phyloP scores from a whole-genome alignment of 2,329 filamentous ascomycete species.

The Trichoderma sp. region DNA sequence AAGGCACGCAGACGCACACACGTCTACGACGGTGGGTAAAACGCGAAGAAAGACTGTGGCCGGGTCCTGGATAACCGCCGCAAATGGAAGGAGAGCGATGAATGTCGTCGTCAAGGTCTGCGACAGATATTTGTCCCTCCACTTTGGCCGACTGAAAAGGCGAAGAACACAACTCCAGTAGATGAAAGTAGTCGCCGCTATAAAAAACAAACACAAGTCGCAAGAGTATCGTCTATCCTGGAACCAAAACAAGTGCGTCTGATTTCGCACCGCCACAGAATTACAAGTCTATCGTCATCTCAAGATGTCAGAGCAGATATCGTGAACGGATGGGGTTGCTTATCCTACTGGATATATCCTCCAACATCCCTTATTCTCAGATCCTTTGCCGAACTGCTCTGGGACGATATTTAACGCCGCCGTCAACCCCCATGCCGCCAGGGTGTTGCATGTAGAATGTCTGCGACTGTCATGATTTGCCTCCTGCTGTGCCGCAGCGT shows the following conservation, averaged over 20 bases:
- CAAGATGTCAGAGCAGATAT: neutral
- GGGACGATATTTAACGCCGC: constrained; percentile 6
- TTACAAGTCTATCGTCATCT: constrained; percentile 6
- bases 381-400: neutral
- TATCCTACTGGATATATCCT: constrained; percentile 9
- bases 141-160: constrained; percentile 12
- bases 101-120: neutral
- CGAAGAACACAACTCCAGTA: constrained; percentile 13
- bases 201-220: constrained; percentile 1
- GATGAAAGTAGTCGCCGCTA: constrained; percentile 6
- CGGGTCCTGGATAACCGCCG: neutral
- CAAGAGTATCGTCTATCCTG: neutral
- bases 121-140: constrained; percentile 14
- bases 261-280: neutral
- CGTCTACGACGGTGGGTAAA: constrained; percentile 10
- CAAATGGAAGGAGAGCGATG: neutral
- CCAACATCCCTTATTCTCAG: neutral
- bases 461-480: neutral
- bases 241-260: neutral
- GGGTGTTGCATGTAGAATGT: neutral
- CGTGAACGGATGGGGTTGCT: neutral
- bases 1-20: constrained; percentile 10
- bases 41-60: constrained; percentile 16
- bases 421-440: constrained; percentile 17
- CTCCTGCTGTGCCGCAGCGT: neutral